Conservation (phyloP, 2,329 filamentous ascomycete genomes). For the Fusarium sp. region DNA sequence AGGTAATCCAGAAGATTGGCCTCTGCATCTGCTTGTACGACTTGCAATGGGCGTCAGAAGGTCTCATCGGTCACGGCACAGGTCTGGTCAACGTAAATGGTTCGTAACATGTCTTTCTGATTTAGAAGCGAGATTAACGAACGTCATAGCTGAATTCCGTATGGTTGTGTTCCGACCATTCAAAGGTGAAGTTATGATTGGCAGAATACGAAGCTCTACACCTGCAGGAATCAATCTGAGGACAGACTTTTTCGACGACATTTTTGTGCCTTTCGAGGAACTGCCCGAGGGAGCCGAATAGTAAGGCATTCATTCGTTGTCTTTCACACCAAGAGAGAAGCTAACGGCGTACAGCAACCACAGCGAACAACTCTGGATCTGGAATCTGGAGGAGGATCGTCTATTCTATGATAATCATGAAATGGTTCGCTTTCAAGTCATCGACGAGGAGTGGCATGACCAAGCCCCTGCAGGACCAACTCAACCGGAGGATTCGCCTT, state of each 20-base stretch:
- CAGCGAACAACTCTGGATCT: conserved; percentile 84
- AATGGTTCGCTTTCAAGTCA: conserved; percentile 85
- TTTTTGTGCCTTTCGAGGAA: conserved; percentile 80
- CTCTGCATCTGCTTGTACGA: conserved; percentile 96
- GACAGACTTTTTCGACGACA: conserved; percentile 94
- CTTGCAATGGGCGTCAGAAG: conserved; percentile 87
- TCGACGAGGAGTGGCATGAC: conserved; percentile 91
- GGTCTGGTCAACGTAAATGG: conserved; percentile 95
- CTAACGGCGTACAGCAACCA: conserved; percentile 65
- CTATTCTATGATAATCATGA: conserved; percentile 93
- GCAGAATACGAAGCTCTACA: conserved; percentile 80
- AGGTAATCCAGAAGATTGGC: conserved; percentile 92
- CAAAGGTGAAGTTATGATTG: conserved; percentile 90
- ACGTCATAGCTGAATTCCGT: conserved; percentile 78
- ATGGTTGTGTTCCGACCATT: conserved; percentile 95
- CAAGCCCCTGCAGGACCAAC: conserved; percentile 77
- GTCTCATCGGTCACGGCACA: conserved; percentile 90
- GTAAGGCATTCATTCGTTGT: conserved; percentile 55
- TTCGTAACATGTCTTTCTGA: conserved; percentile 52
- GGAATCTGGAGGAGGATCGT: conserved; percentile 77
- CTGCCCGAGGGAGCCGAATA: conserved; percentile 82
- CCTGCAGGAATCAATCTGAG: conserved; percentile 80
- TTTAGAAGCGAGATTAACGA: conserved; percentile 12
- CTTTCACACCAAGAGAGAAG: not conserved
- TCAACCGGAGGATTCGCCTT: conserved; percentile 69